A percentile compares a stretch with the other conserved stretches of the same genome.
Conservation (phyloP, 2,329 filamentous ascomycete genomes). For the Fusarium tanahbumbuense region DNA sequence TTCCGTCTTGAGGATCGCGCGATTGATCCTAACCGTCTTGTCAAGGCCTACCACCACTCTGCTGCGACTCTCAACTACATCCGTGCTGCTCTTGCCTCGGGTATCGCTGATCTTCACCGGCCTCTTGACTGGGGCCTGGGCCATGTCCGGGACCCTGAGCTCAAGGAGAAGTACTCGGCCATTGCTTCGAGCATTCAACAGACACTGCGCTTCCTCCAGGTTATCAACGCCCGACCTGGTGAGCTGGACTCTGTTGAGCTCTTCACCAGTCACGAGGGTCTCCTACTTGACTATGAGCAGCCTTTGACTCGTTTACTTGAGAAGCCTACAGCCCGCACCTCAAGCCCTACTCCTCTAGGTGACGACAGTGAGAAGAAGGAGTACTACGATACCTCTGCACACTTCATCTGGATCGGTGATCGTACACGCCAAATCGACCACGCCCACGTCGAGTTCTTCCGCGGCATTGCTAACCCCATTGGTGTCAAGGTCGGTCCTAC, state of each 20-base stretch:
- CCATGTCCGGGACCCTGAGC: conserved; percentile 84
- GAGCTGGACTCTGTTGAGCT: conserved; percentile 93
- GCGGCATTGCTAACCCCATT: conserved; percentile 94
- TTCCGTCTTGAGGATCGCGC: conserved; percentile 79
- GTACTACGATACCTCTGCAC: conserved; percentile 94
- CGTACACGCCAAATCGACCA: conserved; percentile 93
- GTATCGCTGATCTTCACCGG: conserved; percentile 92
- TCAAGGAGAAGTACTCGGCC: conserved; percentile 86
- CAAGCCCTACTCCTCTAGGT: conserved; percentile 59
- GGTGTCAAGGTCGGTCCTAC: conserved; percentile 95
- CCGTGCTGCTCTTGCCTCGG: conserved; percentile 82
- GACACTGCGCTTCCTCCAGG: conserved; percentile 92
- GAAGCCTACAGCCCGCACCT: conserved; percentile 61
- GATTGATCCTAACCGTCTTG: conserved; percentile 85
- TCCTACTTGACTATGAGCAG: conserved; percentile 95
- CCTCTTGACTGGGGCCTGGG: conserved; percentile 95
- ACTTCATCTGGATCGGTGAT: conserved; percentile 99
- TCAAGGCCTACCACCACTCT: conserved; percentile 94
- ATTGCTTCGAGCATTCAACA: conserved; percentile 91
- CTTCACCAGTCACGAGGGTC: conserved; percentile 94
- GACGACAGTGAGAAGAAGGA: conserved; percentile 58
- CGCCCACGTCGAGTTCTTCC: conserved; percentile 97
- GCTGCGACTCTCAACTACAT: conserved; percentile 95
- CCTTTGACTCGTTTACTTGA: conserved; percentile 81
- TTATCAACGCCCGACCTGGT: conserved; percentile 86